These are phyloP conservation scores for Coemansia reversa DNA, from an alignment of 192 early-diverging fungal genomes.

Conservation along the genomic window DNA sequence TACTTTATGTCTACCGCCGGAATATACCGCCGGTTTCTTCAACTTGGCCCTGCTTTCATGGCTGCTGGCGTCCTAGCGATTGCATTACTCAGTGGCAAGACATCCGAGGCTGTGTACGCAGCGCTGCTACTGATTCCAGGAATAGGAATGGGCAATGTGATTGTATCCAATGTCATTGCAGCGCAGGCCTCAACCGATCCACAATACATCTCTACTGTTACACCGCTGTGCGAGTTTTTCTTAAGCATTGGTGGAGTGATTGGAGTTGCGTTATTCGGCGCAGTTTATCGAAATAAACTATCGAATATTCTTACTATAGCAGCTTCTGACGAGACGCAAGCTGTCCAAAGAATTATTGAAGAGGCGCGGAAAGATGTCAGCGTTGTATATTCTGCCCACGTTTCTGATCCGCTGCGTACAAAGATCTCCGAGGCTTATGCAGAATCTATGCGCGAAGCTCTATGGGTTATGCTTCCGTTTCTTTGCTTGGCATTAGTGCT, in stretches of 20 bases:
- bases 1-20: conserved; percentile 61
- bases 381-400: conserved; percentile 30
- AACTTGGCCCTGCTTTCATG: conserved; percentile 64
- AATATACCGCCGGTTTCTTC: conserved; percentile 64
- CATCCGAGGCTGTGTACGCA: conserved; percentile 52
- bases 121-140: conserved; percentile 70
- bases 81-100: conserved; percentile 55
- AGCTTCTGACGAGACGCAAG: conserved; percentile 22
- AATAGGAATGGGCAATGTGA: conserved; percentile 69
- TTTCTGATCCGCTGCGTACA: conserved; percentile 34
- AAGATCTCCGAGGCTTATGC: conserved; percentile 58
- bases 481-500: conserved; percentile 52
- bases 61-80: conserved; percentile 63
- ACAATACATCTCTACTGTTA: conserved; percentile 64
- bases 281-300: conserved; percentile 65
- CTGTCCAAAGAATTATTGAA: conserved; percentile 49
- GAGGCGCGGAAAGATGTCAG: conserved; percentile 54
- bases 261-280: conserved; percentile 62
- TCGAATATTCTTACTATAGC: conserved; percentile 24
- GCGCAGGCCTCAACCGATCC: conserved; percentile 66
- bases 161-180: conserved; percentile 73
- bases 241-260: conserved; percentile 66
- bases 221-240: conserved; percentile 68
- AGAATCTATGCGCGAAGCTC: conserved; percentile 50
- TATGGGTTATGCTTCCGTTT: conserved; percentile 57